A percentile compares a stretch with the other conserved stretches of the same genome.
These are phyloP conservation scores for Carex pumila DNA, from an alignment of 176 grass and related monocot species.

Conservation along the genomic window DNA sequence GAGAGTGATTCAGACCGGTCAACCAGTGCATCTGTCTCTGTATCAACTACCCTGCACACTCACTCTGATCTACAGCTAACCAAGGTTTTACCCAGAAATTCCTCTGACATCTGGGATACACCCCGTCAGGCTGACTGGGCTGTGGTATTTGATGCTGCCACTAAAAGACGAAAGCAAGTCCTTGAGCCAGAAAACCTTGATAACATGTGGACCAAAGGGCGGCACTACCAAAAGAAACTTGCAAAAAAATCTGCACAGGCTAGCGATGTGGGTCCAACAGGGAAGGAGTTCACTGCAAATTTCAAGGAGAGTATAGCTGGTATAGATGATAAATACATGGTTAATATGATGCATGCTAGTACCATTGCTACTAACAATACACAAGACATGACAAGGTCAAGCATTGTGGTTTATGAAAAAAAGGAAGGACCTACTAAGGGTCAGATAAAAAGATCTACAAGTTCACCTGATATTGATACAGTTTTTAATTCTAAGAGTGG, in stretches of 20 bases:
- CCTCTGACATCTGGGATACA: not conserved
- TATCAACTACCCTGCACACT: slow-evolving; percentile 16
- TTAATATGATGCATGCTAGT: slow-evolving; percentile 77
- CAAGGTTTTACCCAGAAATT: slow-evolving; percentile 30
- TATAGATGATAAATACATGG: slow-evolving; percentile 96
- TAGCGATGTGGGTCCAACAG: slow-evolving; percentile 1
- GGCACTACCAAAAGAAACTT: slow-evolving; percentile 95
- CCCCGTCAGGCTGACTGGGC: slow-evolving; percentile 74
- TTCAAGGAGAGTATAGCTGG: slow-evolving; percentile 65
- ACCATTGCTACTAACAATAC: slow-evolving; percentile 34
- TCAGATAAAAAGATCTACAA: slow-evolving; percentile 77
- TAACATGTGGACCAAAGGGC: slow-evolving; percentile 97
- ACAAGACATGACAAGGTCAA: slow-evolving; percentile 13
- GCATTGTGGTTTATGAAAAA: slow-evolving; percentile 20
- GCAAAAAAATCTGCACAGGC: slow-evolving; percentile 27
- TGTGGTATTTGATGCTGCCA: slow-evolving; percentile 67
- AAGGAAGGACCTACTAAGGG: slow-evolving; percentile 34
- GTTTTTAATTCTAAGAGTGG: slow-evolving; percentile 34
- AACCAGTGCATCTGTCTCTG: slow-evolving; percentile 20
- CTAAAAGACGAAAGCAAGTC: slow-evolving; percentile 77
- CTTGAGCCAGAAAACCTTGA: slow-evolving; percentile 98
- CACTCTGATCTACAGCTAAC: slow-evolving; percentile 30
- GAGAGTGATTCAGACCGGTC: slow-evolving; percentile 29
- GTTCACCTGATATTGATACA: slow-evolving; percentile 83
- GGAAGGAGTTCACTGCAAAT: slow-evolving; percentile 58